These are phyloP conservation scores for Helicostylum pulchrum DNA, from an alignment of 192 early-diverging fungal genomes.

Conservation along the genomic window DNA sequence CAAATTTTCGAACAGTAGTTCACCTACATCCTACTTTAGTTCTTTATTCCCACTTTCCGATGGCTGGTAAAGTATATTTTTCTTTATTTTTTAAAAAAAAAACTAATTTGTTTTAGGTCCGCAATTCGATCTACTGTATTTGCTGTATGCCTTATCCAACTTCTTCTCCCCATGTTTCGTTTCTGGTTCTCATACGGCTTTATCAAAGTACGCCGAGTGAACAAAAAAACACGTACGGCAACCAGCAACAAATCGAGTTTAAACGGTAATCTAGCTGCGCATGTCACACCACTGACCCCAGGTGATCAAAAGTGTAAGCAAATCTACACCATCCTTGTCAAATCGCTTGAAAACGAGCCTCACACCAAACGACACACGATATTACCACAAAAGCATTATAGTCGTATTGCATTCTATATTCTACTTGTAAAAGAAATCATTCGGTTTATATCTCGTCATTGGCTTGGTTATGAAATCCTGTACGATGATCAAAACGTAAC, in stretches of 20 bases:
- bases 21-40: neutral
- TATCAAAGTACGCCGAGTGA: conserved; percentile 12
- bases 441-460: conserved; percentile 23
- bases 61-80: conserved; percentile 5
- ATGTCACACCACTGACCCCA: conserved; percentile 5
- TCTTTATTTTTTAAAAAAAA: neutral
- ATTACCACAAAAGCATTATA: neutral
- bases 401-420: neutral
- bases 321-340: conserved; percentile 15
- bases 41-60: conserved; percentile 12
- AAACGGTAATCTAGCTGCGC: neutral
- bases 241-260: neutral
- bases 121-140: conserved; percentile 12
- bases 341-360: conserved; percentile 1
- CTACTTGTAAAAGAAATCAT: conserved; percentile 7
- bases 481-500: conserved; percentile 21
- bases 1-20: neutral
- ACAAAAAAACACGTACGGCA: neutral
- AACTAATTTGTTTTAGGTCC: conserved; percentile 12
- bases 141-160: conserved; percentile 11
- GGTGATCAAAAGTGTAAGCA: conserved; percentile 13
- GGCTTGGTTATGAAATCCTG: conserved; percentile 22
- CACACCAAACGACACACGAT: neutral
- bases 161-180: conserved; percentile 15
- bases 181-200: conserved; percentile 8